Conservation (phyloP, 23 red algal species). For the Chondrus crispus region DNA sequence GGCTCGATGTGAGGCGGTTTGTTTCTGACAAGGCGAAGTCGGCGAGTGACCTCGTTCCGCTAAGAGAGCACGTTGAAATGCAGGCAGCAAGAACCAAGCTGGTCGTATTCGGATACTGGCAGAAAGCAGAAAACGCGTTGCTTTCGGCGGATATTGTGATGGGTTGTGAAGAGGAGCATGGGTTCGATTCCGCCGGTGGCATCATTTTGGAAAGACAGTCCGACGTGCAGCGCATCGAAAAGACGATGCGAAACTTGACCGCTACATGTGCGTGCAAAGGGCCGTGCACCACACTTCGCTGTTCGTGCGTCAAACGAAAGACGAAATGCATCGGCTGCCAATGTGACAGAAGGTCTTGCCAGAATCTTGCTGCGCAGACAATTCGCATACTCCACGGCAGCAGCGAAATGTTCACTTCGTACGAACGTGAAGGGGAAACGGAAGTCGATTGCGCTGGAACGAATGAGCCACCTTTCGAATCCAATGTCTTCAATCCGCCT, state of each 20-base stretch:
- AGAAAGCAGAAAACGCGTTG: background rate
- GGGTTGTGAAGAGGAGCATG: background rate
- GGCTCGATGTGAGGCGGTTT: background rate
- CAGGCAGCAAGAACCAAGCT: background rate
- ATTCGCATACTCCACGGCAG: too few species aligned
- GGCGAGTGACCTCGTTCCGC: background rate
- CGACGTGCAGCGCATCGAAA: background rate
- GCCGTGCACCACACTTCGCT: background rate
- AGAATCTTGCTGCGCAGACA: too few species aligned
- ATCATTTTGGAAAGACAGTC: background rate
- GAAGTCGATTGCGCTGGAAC: too few species aligned
- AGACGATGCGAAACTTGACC: background rate
- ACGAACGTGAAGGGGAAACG: too few species aligned
- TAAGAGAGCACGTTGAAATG: background rate
- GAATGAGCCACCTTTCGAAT: too few species aligned
- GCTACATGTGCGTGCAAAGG: background rate
- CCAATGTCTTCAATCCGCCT: too few species aligned
- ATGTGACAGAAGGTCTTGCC: background rate
- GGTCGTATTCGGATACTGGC: background rate
- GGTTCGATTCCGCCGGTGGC: background rate
- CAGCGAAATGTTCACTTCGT: too few species aligned
- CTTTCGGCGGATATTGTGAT: background rate
- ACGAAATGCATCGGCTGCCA: background rate
- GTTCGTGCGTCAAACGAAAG: background rate
- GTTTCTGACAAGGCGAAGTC: background rate